These are phyloP conservation scores for Juglanconis oblonga DNA, from an alignment of 2,329 filamentous ascomycete species.

Conservation along the genomic window DNA sequence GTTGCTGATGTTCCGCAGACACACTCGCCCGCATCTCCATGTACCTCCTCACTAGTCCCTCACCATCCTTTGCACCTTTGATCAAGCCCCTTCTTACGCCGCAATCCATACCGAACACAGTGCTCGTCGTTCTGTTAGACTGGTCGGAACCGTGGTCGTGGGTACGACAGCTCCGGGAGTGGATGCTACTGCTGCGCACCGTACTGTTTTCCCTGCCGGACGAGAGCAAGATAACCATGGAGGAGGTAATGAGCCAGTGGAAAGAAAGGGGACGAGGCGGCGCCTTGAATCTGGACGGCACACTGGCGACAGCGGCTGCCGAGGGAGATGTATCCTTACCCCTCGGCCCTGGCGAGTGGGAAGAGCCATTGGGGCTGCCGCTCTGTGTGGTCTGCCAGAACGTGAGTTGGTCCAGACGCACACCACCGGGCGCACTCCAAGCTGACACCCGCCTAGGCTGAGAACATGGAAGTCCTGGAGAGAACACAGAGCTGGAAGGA, in stretches of 20 bases:
- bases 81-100: conserved; percentile 81
- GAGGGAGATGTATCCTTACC: conserved; percentile 72
- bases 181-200: conserved; percentile 79
- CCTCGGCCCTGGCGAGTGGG: conserved; percentile 87
- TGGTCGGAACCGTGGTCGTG: conserved; percentile 94
- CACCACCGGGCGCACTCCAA: background rate
- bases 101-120: conserved; percentile 78
- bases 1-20: conserved; percentile 51
- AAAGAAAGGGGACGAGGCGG: conserved; percentile 70
- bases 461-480: conserved; percentile 87
- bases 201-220: conserved; percentile 71
- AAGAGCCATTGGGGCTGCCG: conserved; percentile 81
- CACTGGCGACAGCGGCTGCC: conserved; percentile 52
- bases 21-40: conserved; percentile 85
- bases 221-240: conserved; percentile 78
- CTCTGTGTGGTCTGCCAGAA: conserved; percentile 96
- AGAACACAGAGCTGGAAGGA: conserved; percentile 92
- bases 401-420: conserved; percentile 46
- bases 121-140: conserved; percentile 88
- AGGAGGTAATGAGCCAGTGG: conserved; percentile 80
- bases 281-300: conserved; percentile 61
- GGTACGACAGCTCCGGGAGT: conserved; percentile 83
- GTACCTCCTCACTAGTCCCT: conserved; percentile 84
- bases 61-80: conserved; percentile 76
- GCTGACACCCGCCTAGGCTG: conserved; percentile 52